A percentile compares a stretch with the other conserved stretches of the same genome.
phyloP scores from a whole-genome alignment of 1,139 yeast species.

The Hyphopichia wangnamkhiaoensis region DNA sequence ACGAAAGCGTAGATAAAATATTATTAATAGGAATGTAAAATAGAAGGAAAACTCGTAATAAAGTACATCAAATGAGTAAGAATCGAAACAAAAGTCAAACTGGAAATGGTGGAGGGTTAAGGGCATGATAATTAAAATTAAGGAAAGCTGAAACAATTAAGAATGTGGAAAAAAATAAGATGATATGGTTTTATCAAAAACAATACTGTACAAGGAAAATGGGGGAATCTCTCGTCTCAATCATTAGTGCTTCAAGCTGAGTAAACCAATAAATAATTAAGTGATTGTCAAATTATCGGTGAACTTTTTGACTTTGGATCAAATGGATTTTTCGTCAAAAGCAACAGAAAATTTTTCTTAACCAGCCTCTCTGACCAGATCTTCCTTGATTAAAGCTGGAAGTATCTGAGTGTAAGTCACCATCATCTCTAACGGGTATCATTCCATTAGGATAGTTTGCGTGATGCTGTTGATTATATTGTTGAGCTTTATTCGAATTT shows the following conservation, averaged over 20 bases:
- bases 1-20: too few relatives aligned
- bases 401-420: conserved; percentile 41
- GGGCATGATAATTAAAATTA: too few relatives aligned
- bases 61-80: too few relatives aligned
- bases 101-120: too few relatives aligned
- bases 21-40: too few relatives aligned
- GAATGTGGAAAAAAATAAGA: too few relatives aligned
- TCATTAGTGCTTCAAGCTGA: too few relatives aligned
- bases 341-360: conserved; percentile 15
- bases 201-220: neutral
- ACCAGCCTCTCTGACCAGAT: conserved; percentile 17
- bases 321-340: conserved; percentile 6
- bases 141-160: too few relatives aligned
- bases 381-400: conserved; percentile 36
- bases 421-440: conserved; percentile 38
- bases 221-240: neutral
- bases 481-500: conserved; percentile 12
- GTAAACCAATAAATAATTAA: too few relatives aligned
- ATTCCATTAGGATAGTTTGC: conserved; percentile 21
- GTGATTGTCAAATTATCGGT: neutral
- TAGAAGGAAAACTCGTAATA: too few relatives aligned
- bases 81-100: too few relatives aligned
- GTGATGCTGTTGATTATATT: conserved; percentile 7
- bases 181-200: too few relatives aligned
- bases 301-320: neutral